These are phyloP conservation scores for Hibiscus mutabilis DNA, from an alignment of 345 rosid species.

Conservation along the genomic window DNA sequence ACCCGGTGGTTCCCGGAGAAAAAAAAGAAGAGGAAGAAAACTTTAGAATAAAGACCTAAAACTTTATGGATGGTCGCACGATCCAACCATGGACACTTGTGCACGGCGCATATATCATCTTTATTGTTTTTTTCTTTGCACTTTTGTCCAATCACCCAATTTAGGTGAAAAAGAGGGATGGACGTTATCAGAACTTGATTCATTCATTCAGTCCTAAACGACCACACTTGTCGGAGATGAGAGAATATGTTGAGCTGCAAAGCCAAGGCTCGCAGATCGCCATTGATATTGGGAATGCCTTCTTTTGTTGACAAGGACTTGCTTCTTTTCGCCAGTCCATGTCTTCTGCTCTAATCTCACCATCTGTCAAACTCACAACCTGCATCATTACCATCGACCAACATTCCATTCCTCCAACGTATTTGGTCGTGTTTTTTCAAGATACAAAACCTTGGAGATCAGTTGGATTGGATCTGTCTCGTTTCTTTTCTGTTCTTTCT, in stretches of 20 bases:
- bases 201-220: background rate
- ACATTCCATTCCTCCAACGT: too few relatives aligned
- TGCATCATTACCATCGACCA: too few relatives aligned
- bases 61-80: too few relatives aligned
- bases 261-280: background rate
- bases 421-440: background rate
- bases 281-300: background rate
- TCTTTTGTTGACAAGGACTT: background rate
- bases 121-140: background rate
- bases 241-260: background rate
- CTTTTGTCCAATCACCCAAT: background rate
- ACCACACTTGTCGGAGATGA: background rate
- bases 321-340: background rate
- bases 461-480: background rate
- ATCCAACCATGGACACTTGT: background rate
- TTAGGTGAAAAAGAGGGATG: background rate
- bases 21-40: too few relatives aligned
- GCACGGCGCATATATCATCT: background rate
- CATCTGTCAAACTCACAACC: background rate
- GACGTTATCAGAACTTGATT: conserved; percentile 5
- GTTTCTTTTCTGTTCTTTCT: background rate
- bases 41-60: too few relatives aligned
- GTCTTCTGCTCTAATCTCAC: background rate
- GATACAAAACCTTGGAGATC: background rate
- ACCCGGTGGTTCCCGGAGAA: too few relatives aligned